A percentile compares a stretch with the other conserved stretches of the same genome.
These are phyloP conservation scores for Truncatella angustata DNA, from an alignment of 2,329 filamentous ascomycete genomes.

Conservation along the genomic window DNA sequence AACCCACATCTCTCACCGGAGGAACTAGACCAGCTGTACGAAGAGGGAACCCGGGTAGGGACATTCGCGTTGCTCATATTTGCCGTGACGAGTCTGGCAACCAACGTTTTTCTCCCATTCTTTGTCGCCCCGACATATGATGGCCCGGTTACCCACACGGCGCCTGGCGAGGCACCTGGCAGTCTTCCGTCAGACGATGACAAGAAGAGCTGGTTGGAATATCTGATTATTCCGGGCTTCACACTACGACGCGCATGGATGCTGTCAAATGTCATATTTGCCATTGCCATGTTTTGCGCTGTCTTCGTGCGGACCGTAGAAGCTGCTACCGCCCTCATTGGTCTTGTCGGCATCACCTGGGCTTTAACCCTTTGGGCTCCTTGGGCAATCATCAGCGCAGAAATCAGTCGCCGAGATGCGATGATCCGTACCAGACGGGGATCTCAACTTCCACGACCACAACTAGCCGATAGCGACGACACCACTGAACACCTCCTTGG, in stretches of 20 bases:
- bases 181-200: slow-evolving; percentile 29
- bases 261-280: slow-evolving; percentile 79
- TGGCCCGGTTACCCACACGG: slow-evolving; percentile 30
- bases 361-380: slow-evolving; percentile 92
- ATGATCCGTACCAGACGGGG: slow-evolving; percentile 38
- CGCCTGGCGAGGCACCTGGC: slow-evolving; percentile 29
- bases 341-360: slow-evolving; percentile 85
- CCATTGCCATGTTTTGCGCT: slow-evolving; percentile 77
- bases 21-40: slow-evolving; percentile 78
- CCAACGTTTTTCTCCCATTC: slow-evolving; percentile 82
- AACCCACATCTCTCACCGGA: slow-evolving; percentile 75
- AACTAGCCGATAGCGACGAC: neutral
- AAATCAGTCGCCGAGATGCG: slow-evolving; percentile 81
- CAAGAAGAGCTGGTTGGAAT: slow-evolving; percentile 48
- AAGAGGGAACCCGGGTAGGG: slow-evolving; percentile 80
- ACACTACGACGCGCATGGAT: slow-evolving; percentile 90
- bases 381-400: slow-evolving; percentile 90
- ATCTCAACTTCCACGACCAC: neutral
- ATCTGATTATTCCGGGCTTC: slow-evolving; percentile 74
- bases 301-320: slow-evolving; percentile 72
- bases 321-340: slow-evolving; percentile 74
- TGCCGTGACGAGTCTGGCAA: slow-evolving; percentile 76
- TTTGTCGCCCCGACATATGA: slow-evolving; percentile 81
- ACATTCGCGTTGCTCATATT: slow-evolving; percentile 89
- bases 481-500: slow-evolving; percentile 25